These are phyloP conservation scores for Narthecium ossifragum DNA, from an alignment of 106 monocot species.

Conservation along the genomic window DNA sequence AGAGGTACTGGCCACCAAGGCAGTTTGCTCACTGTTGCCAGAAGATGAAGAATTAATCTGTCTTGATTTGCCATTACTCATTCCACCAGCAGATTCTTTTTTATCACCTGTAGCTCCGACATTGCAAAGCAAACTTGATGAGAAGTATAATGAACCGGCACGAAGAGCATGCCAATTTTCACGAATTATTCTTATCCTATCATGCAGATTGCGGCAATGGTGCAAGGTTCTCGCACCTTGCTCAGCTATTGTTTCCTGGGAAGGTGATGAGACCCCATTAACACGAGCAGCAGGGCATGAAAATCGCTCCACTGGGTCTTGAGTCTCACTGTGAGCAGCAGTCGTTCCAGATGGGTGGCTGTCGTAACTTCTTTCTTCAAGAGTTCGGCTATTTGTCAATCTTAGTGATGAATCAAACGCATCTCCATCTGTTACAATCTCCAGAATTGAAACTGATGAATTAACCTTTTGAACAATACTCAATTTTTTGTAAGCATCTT, in stretches of 20 bases:
- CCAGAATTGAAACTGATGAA: conserved; percentile 15
- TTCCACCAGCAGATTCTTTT: neutral
- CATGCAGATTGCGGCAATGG: conserved; percentile 31
- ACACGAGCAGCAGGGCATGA: too few relatives aligned
- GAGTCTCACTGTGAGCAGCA: neutral
- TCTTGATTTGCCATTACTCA: conserved; percentile 6
- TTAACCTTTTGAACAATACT: neutral
- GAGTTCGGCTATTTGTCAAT: neutral
- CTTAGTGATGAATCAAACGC: conserved; percentile 1
- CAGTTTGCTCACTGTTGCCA: neutral
- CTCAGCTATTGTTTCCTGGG: neutral
- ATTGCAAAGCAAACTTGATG: conserved; percentile 6
- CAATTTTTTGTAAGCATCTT: conserved; percentile 10
- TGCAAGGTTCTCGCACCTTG: conserved; percentile 34
- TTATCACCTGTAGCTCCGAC: neutral
- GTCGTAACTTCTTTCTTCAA: neutral
- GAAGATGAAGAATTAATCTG: neutral
- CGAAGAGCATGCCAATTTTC: conserved; percentile 58
- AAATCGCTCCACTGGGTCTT: too few relatives aligned
- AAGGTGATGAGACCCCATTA: too few relatives aligned
- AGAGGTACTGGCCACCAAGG: neutral
- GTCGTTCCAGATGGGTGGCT: neutral
- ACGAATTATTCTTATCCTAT: conserved; percentile 38
- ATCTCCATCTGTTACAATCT: conserved; percentile 21
- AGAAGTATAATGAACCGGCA: conserved; percentile 51